Conservation (phyloP, 371 early-diverging fungal species). For the Actinomucor elegans region DNA sequence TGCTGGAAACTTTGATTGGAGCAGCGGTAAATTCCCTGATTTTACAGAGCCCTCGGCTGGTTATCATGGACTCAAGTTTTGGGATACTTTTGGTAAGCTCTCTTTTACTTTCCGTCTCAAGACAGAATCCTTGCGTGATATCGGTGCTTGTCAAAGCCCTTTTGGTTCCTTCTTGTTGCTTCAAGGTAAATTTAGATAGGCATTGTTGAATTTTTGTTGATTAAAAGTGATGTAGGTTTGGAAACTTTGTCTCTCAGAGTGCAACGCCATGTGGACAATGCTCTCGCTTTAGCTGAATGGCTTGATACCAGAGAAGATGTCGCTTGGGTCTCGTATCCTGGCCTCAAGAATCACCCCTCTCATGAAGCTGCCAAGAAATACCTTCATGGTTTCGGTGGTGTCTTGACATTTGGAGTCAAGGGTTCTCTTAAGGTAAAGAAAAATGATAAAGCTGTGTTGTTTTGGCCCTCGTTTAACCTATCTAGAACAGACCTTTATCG, state of each 20-base stretch:
- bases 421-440: slow-evolving; percentile 48
- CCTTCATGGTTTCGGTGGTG: slow-evolving; percentile 82
- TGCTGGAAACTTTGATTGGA: slow-evolving; percentile 84
- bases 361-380: slow-evolving; percentile 79
- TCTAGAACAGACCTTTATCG: slow-evolving; percentile 55
- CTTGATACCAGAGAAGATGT: slow-evolving; percentile 71
- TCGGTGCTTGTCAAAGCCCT: slow-evolving; percentile 80
- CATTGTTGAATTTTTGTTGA: not conserved
- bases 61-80: slow-evolving; percentile 85
- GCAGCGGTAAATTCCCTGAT: slow-evolving; percentile 83
- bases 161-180: slow-evolving; percentile 83
- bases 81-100: slow-evolving; percentile 77
- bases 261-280: slow-evolving; percentile 81
- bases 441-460: too few relatives aligned
- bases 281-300: slow-evolving; percentile 79
- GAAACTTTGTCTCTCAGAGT: slow-evolving; percentile 89
- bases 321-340: slow-evolving; percentile 79
- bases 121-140: slow-evolving; percentile 80
- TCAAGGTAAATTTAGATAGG: slow-evolving; percentile 52
- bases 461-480: not conserved
- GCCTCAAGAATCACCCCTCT: slow-evolving; percentile 70
- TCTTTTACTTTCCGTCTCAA: slow-evolving; percentile 76
- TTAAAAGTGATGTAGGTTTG: slow-evolving; percentile 32
- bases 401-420: slow-evolving; percentile 82
- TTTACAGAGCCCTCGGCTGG: slow-evolving; percentile 84